These are phyloP conservation scores for Sporopachydermia lactativora DNA, from an alignment of 805 yeast genomes.

Conservation along the genomic window DNA sequence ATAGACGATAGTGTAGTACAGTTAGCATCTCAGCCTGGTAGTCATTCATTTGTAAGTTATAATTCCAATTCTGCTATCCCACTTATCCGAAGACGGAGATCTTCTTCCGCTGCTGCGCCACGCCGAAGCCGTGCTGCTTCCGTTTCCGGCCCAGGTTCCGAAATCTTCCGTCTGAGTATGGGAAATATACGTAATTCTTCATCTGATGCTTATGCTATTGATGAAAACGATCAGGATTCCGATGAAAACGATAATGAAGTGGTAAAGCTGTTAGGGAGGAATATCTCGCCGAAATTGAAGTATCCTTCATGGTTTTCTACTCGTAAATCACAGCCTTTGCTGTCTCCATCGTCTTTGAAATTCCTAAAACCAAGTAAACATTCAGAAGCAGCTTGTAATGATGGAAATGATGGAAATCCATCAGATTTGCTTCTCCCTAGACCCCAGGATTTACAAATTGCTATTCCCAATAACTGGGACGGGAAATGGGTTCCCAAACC, in stretches of 20 bases:
- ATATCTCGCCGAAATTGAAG: neutral
- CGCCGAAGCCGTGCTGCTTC: neutral
- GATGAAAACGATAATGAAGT: neutral
- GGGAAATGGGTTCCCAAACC: too few species aligned
- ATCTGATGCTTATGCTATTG: neutral
- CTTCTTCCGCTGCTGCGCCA: neutral
- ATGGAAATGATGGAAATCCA: too few species aligned
- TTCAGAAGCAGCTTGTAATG: too few species aligned
- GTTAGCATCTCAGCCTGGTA: neutral
- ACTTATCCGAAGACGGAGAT: neutral
- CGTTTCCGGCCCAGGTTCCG: too few species aligned
- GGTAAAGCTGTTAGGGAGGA: neutral
- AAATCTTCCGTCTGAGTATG: too few species aligned
- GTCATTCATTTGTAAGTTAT: neutral
- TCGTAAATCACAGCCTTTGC: neutral
- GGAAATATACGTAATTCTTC: neutral
- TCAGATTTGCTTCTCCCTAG: too few species aligned
- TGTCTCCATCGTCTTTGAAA: neutral
- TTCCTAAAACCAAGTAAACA: neutral
- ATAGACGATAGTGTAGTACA: neutral
- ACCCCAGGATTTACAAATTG: neutral
- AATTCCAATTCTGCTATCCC: neutral
- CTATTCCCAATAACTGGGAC: neutral
- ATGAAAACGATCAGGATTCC: neutral
- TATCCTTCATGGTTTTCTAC: constrained; percentile 1